Conservation (phyloP, 2,329 filamentous ascomycete genomes). For the Fusarium sp. region DNA sequence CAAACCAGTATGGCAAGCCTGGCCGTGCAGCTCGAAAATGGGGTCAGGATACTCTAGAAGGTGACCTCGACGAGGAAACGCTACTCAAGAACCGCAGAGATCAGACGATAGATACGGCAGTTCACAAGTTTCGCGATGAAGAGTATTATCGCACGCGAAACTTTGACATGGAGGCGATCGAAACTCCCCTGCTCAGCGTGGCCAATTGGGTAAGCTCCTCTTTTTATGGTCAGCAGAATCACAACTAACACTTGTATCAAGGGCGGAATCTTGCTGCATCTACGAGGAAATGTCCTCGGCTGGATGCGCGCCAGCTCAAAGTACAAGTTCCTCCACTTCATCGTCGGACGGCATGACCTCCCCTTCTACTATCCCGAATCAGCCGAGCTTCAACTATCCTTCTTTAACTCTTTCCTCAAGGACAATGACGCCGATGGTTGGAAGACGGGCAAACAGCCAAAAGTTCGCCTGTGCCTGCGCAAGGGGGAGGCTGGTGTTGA, state of each 20-base stretch:
- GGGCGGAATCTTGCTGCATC: conserved; percentile 71
- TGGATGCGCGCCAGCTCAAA: conserved; percentile 71
- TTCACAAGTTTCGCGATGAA: not conserved
- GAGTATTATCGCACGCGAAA: not conserved
- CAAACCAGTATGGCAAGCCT: conserved; percentile 71
- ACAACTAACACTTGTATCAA: not conserved
- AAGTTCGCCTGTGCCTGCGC: conserved; percentile 69
- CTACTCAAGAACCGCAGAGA: not conserved
- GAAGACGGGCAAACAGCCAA: conserved; percentile 63
- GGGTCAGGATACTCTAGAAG: not conserved
- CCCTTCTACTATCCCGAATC: conserved; percentile 78
- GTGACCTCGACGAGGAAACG: not conserved
- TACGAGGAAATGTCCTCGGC: conserved; percentile 76
- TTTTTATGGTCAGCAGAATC: not conserved
- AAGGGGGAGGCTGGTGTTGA: conserved; percentile 76
- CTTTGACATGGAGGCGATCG: conserved; percentile 67
- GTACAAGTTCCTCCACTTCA: conserved; percentile 75
- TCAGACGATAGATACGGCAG: not conserved
- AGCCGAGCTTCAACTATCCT: conserved; percentile 73
- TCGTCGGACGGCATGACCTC: conserved; percentile 75
- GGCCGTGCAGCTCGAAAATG: not conserved
- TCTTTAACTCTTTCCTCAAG: conserved; percentile 77
- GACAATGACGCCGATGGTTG: conserved; percentile 71
- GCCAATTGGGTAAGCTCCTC: conserved; percentile 70
- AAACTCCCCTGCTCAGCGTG: conserved; percentile 73